Conservation (phyloP, 352 stramenopile species). For the Phytophthora rubi region DNA sequence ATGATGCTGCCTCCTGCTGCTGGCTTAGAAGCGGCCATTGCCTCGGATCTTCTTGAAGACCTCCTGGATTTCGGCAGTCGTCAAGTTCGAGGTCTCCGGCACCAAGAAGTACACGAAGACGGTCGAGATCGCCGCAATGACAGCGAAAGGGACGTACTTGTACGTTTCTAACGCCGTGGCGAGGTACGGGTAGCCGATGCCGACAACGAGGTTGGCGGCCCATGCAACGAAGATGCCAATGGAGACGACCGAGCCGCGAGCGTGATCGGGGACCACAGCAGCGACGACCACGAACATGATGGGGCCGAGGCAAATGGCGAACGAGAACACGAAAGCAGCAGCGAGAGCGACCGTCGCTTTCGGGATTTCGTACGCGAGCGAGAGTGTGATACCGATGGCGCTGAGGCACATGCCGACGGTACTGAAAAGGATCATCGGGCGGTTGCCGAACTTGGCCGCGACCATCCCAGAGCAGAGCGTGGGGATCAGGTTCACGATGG, state of each 20-base stretch:
- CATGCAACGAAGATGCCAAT: conserved; percentile 42
- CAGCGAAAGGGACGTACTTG: conserved; percentile 43
- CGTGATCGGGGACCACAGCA: conserved; percentile 40
- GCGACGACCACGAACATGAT: conserved; percentile 52
- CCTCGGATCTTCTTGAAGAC: conserved; percentile 42
- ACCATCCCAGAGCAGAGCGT: conserved; percentile 34
- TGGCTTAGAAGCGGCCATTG: conserved; percentile 31
- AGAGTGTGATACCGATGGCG: conserved; percentile 43
- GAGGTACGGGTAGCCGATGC: conserved; percentile 52
- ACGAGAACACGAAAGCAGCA: conserved; percentile 33
- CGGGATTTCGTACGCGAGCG: conserved; percentile 22
- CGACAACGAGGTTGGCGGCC: conserved; percentile 46
- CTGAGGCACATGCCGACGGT: conserved; percentile 40
- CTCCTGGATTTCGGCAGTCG: conserved; percentile 42
- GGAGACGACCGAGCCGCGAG: conserved; percentile 42
- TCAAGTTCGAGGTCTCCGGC: conserved; percentile 47
- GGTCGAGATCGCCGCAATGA: conserved; percentile 23
- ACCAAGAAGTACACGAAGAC: conserved; percentile 41
- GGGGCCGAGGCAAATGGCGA: conserved; percentile 35
- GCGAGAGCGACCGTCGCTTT: conserved; percentile 35
- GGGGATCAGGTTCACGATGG: conserved; percentile 44
- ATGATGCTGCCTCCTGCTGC: conserved; percentile 9
- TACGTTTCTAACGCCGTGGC: conserved; percentile 32
- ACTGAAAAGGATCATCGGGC: conserved; percentile 42
- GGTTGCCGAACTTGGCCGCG: conserved; percentile 41